Base-by-base conservation (phyloP, 306 rosid species). In the Hippophae tibetana region DNA sequence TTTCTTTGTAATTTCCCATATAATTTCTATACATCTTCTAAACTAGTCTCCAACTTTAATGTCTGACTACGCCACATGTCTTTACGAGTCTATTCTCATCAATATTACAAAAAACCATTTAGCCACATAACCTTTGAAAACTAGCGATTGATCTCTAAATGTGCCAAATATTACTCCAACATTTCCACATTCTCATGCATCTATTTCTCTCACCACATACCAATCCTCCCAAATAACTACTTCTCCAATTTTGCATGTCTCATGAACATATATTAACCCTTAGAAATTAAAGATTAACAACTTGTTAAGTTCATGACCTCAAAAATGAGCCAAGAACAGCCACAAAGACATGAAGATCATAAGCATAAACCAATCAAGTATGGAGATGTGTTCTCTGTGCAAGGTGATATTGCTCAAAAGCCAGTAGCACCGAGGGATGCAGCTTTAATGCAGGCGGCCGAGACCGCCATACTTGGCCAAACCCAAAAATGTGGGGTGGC, bases 311-410 rank as follows among this genome's bases (percentile, higher is more conserved):
- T n/a, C n/a, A n/a, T 5, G 23, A 10, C 2, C 0, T 2, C 10
- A 41, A 68, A 50, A 42, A 85, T 73, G 90, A 77, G 80, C 63
- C 86, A 85, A 52, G 75, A 74, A 13, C 78, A 87, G 60, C 74
- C 71, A 7, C 55, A 23, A 42, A 74, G 45, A 70, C 56, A 75
- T 3, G 50, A 58, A 11, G 66, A 64, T 23, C 59, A 61, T 8
- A 38, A 42, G 52, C 72, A 69, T 54, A 68, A 66, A 58, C 64
- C 74, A 18, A 43, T 67, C 42, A 81, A 59, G 46, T 76, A 78
- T 5, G 84, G 81, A 3, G 89, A 84, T 43, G 55, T 74, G 6
- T 79, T 81, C 42, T 60, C 60, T 13, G 13, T 57, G 40, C 13
- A 78, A 25, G 80, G 87, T 4, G 78, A 70, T 23, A 74, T 84